Conservation (phyloP, 257 asterid species). For the Marsdenia floribunda region DNA sequence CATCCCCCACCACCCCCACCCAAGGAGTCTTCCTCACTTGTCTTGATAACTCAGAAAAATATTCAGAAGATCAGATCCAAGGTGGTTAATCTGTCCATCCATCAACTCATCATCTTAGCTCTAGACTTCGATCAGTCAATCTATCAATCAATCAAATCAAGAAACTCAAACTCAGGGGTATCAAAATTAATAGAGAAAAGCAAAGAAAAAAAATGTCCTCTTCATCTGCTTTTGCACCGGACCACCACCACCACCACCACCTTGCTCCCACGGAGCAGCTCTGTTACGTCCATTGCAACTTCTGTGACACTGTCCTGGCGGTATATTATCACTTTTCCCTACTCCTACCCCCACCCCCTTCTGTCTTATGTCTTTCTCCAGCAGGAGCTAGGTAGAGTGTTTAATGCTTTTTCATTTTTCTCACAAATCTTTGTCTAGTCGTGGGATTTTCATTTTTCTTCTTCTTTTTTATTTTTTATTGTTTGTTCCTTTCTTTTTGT, state of each 20-base stretch:
- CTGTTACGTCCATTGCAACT: slow-evolving; percentile 92
- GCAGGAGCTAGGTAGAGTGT: not conserved
- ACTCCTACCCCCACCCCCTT: not conserved
- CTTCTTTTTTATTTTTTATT: no score
- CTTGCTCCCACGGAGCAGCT: slow-evolving; percentile 73
- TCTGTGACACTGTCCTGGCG: slow-evolving; percentile 92
- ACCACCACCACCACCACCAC: slow-evolving; percentile 54
- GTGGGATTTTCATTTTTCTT: no score
- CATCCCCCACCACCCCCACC: not conserved
- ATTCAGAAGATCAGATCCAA: slow-evolving; percentile 52
- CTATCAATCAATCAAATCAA: slow-evolving; percentile 89
- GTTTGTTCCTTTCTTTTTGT: no score
- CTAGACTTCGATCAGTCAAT: slow-evolving; percentile 50
- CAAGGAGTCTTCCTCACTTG: slow-evolving; percentile 3
- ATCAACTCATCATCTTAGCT: slow-evolving; percentile 15
- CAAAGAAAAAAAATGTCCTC: slow-evolving; percentile 54
- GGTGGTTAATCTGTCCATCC: slow-evolving; percentile 51
- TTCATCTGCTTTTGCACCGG: slow-evolving; percentile 77
- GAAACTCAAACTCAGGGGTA: slow-evolving; percentile 7
- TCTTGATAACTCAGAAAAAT: slow-evolving; percentile 22
- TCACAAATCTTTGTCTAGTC: no score
- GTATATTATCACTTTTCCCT: slow-evolving; percentile 26
- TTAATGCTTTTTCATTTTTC: no score
- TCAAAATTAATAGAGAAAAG: slow-evolving; percentile 5
- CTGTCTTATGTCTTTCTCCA: slow-evolving; percentile 2